phyloP scores from a whole-genome alignment of 2,329 filamentous ascomycete species.

The Colletotrichum somersetense region DNA sequence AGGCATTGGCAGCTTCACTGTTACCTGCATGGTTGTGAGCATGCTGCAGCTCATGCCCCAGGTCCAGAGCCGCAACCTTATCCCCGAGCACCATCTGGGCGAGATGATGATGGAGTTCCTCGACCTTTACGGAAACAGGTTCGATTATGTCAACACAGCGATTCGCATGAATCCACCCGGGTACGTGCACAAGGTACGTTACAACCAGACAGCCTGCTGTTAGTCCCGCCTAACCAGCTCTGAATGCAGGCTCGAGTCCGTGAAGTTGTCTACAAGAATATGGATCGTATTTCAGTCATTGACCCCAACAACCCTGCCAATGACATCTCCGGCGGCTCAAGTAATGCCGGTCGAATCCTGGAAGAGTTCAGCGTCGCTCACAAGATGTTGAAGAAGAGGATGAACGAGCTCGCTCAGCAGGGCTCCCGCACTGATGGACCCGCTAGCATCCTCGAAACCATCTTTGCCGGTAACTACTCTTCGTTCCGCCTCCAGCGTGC shows the following conservation, averaged over 20 bases:
- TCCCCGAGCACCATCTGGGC: constrained; percentile 77
- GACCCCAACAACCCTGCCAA: constrained; percentile 89
- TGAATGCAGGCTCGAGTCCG: constrained; percentile 11
- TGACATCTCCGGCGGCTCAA: constrained; percentile 90
- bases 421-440: constrained; percentile 45
- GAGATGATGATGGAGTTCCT: constrained; percentile 89
- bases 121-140: constrained; percentile 86
- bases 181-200: constrained; percentile 80
- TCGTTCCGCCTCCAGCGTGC: constrained; percentile 78
- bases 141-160: constrained; percentile 77
- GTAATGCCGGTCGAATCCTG: constrained; percentile 76
- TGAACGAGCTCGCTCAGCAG: constrained; percentile 62
- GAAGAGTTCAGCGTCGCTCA: constrained; percentile 77
- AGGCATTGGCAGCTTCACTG: constrained; percentile 92
- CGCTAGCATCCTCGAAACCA: constrained; percentile 75
- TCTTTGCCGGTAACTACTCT: constrained; percentile 84
- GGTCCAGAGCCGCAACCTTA: constrained; percentile 70
- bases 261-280: constrained; percentile 67
- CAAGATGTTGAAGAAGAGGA: constrained; percentile 66
- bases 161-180: constrained; percentile 82
- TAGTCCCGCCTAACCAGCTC: not conserved
- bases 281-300: constrained; percentile 83
- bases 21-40: constrained; percentile 93
- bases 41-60: constrained; percentile 85
- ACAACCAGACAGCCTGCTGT: too few relatives aligned